Evolutionary conservation across 2,329 filamentous ascomycete genomes (phyloP), one percentile per base, ranked within the genome.

Genomic region (Talaromyces albobiverticillius): DNA sequence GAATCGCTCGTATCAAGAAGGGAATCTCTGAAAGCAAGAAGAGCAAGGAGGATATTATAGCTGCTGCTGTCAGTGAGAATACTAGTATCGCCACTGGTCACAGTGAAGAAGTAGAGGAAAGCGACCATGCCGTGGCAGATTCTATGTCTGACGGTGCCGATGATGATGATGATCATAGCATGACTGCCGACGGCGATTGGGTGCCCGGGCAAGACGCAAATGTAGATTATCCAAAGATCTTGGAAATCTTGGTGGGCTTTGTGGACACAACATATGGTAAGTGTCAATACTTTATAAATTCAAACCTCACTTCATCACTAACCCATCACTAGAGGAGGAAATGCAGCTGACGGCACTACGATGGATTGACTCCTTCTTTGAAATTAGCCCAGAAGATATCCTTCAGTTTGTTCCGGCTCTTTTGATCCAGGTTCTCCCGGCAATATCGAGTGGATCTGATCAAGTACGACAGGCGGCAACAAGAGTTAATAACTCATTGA

Each of bases 371-470:
- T 89, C 88, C 56, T 96, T 99, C 68, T 88, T 99, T 62, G 92
- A 97, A 59, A 97, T 99, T 43, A 96, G 92, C 63, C 93, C 94
- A 0, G 94, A 96, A 67, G 94, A 99, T 65, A 95, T 99, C 3
- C 80, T 99, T 40, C 89, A 89, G 3, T 97, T 97, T 69, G 94
- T 95, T 0, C 95, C 95, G 20, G 89, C 90, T 62, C 86, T 99
- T 26, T 76, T 99, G 41, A 90, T 91, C 1, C 90, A 96, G 65
- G 88, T 99, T 53, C 81, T 99, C 25, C 95, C 94, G 14, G 91
- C 92, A 25, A 90, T 99, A 82, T 93, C 93, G 4, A 95, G 92
- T 65, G 89, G 88, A 50, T 88, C 94, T 11, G 92, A 97, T 60
- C 85, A 87, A 41, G 95, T 97, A 58, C 87, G 92, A 46, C 85